A percentile compares a stretch with the other conserved stretches of the same genome.
phyloP scores from a whole-genome alignment of 208 protist species.

The Acanthamoeba triangularis region DNA sequence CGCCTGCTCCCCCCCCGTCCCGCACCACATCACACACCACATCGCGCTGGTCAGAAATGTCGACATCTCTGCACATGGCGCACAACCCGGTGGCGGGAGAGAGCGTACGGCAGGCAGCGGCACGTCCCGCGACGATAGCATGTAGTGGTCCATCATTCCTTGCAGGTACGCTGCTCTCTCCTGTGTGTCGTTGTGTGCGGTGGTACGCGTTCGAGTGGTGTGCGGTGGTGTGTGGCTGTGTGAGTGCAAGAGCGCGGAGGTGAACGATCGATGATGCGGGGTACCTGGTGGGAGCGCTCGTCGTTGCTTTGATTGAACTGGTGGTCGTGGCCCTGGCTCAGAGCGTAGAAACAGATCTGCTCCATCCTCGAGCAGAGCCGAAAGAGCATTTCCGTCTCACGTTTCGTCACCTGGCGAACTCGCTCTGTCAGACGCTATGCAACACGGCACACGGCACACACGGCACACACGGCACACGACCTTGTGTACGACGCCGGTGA shows the following conservation, averaged over 20 bases:
- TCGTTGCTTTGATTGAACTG: conserved; percentile 9
- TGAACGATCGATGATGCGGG: no score
- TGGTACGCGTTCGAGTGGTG: no score
- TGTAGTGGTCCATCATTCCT: neutral
- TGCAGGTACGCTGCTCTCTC: no score
- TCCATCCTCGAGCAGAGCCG: neutral
- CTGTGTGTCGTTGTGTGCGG: no score
- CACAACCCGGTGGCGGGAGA: no score
- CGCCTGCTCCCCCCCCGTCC: no score
- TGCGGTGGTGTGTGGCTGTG: no score
- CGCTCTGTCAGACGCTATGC: neutral
- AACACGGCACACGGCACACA: no score
- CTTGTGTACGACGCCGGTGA: conserved; percentile 30
- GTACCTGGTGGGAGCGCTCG: neutral
- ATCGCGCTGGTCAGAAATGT: no score
- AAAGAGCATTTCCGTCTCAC: neutral
- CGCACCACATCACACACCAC: no score
- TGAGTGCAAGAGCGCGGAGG: no score
- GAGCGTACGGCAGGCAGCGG: neutral
- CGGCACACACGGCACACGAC: neutral
- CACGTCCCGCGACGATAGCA: neutral
- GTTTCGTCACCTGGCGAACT: neutral
- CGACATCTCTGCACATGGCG: no score
- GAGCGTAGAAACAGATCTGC: conserved; percentile 44
- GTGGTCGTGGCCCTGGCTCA: conserved; percentile 14